Evolutionary conservation across 2,329 filamentous ascomycete genomes (phyloP).

Genomic region (Pyrenophora seminiperda): DNA sequence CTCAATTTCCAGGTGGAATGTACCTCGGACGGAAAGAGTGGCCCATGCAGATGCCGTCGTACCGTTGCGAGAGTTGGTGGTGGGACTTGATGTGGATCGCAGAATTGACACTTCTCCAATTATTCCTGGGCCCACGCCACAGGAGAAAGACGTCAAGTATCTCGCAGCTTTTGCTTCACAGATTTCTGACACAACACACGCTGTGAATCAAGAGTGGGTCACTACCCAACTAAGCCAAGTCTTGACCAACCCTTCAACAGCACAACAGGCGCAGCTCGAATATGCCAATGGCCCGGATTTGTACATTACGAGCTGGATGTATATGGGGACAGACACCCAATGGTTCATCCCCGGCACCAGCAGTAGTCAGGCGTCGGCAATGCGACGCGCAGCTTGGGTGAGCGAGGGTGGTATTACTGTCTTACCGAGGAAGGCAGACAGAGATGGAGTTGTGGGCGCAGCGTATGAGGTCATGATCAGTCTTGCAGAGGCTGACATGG

Average conservation of each 20-base stretch:
- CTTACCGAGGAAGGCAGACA: conserved; percentile 20
- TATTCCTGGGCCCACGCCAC: no score
- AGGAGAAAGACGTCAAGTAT: no score
- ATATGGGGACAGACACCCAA: conserved; percentile 27
- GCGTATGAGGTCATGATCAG: conserved; percentile 24
- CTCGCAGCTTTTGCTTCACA: no score
- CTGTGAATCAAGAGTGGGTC: neutral
- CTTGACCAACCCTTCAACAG: neutral
- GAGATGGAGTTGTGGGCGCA: neutral
- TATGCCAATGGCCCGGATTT: conserved; percentile 31
- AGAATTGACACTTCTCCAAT: no score
- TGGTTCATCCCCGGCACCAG: conserved; percentile 35
- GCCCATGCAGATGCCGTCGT: neutral
- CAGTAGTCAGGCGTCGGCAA: conserved; percentile 17
- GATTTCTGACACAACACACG: no score
- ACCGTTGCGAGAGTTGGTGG: neutral
- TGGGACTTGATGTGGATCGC: no score
- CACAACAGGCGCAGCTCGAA: neutral
- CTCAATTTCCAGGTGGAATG: neutral
- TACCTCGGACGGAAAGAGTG: neutral
- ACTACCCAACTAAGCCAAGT: neutral
- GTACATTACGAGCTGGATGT: conserved; percentile 37
- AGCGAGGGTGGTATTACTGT: conserved; percentile 34
- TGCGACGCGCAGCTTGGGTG: conserved; percentile 25
- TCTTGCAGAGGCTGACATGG: conserved; percentile 28